These are phyloP conservation scores for Debaryomyces subglobosus DNA, from an alignment of 1,139 yeast species.

Conservation along the genomic window DNA sequence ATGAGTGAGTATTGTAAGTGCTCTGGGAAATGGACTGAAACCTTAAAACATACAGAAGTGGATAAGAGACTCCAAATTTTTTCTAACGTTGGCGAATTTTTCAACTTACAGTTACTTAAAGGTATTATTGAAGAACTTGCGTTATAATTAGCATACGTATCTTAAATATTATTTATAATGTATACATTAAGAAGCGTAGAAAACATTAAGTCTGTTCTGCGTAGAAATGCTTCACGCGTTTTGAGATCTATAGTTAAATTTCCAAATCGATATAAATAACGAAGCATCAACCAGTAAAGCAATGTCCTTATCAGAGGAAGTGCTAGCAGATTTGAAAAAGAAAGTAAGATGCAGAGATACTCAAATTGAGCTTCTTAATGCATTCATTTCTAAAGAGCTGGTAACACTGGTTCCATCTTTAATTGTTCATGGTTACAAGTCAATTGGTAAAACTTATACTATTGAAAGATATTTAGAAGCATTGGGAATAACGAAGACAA, in stretches of 20 bases:
- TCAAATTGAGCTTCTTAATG: conserved; percentile 32
- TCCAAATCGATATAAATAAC: not conserved
- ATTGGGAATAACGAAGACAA: conserved; percentile 26
- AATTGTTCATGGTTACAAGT: conserved; percentile 44
- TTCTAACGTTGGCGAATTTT: conserved; percentile 60
- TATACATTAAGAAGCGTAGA: too few relatives aligned
- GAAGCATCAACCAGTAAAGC: not conserved
- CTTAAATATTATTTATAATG: conserved; percentile 1
- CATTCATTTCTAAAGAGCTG: conserved; percentile 28
- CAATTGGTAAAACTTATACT: conserved; percentile 43
- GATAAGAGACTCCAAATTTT: conserved; percentile 51
- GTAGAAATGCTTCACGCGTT: not conserved
- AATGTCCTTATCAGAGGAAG: conserved; percentile 6
- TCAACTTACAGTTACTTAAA: conserved; percentile 60
- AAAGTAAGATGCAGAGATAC: conserved; percentile 22
- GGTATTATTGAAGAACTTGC: conserved; percentile 44
- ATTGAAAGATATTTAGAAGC: conserved; percentile 30
- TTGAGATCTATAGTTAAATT: not conserved
- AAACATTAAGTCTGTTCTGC: not conserved
- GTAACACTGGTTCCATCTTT: conserved; percentile 30
- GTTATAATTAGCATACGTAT: conserved; percentile 6
- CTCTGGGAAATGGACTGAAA: conserved; percentile 82
- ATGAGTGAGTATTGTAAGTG: conserved; percentile 81
- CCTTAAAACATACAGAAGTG: conserved; percentile 51
- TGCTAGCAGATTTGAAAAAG: conserved; percentile 11